Evolutionary conservation across 2,329 filamentous ascomycete species (phyloP), one percentile per base, ranked within the genome.

Genomic region (Claviceps paspali): DNA sequence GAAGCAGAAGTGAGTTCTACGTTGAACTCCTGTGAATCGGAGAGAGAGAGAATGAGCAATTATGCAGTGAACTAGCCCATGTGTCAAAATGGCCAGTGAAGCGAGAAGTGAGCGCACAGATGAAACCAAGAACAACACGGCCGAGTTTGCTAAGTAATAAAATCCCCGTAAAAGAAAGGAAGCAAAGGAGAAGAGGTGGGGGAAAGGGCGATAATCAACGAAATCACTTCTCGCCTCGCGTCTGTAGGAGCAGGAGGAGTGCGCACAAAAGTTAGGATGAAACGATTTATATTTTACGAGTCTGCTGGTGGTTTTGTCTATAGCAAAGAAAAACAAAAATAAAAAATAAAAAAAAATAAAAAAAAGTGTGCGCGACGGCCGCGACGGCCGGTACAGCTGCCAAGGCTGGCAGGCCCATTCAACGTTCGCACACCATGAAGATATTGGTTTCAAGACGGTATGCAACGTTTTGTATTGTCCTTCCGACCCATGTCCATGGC

Each of bases 331-430:
- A n/a, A n/a, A n/a, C n/a, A n/a, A n/a, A n/a, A n/a, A n/a, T n/a
- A n/a, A n/a, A n/a, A n/a, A n/a, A n/a, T n/a, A n/a, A n/a, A n/a
- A n/a, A n/a, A n/a, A n/a, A n/a, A n/a, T n/a, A n/a, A n/a, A n/a
- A n/a, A n/a, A n/a, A n/a, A n/a, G n/a, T n/a, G 22, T 27, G 38
- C 29, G 12, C 30, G 29, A 29, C 38, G 30, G 38, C 28, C 29
- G 38, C 24, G 24, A 24, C 38, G 31, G 38, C 33, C 30, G 38
- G 12, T 5, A 26, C 34, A 17, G 35, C 39, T 28, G 39, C 31
- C 39, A 9, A 29, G 15, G 19, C 31, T 7, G 35, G 22, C 35
- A 29, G 26, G 23, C n/a, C 19, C 19, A 4, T 10, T 17, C 14
- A 12, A n/a, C n/a, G 14, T 17, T 11, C 9, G 18, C 18, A 29